Evolutionary conservation across 2,329 filamentous ascomycete genomes (phyloP).

Genomic region (Chrysosporium keratinophilum): DNA sequence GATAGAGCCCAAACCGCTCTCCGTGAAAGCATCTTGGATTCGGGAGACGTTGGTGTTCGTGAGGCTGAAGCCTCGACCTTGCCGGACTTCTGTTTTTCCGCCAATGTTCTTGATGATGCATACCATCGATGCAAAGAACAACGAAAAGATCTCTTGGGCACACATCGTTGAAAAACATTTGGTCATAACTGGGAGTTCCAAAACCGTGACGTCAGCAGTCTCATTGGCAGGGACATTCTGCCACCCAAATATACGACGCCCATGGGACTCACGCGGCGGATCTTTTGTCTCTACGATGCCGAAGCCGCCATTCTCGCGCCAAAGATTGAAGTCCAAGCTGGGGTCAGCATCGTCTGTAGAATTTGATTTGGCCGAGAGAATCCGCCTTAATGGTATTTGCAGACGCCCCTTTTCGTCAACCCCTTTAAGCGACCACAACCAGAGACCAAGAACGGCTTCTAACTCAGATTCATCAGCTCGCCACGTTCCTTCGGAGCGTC

Average conservation of each 20-base stretch:
- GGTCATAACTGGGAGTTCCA: constrained; percentile 20
- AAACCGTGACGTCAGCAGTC: constrained; percentile 19
- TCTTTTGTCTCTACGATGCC: constrained; percentile 14
- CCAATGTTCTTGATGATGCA: constrained; percentile 21
- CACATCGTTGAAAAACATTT: constrained; percentile 22
- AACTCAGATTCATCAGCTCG: constrained; percentile 20
- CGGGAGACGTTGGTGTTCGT: constrained; percentile 16
- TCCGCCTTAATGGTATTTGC: too few relatives aligned
- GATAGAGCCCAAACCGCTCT: constrained; percentile 19
- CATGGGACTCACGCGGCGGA: not conserved
- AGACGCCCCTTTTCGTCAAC: too few relatives aligned
- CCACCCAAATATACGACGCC: constrained; percentile 4
- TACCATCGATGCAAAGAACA: constrained; percentile 15
- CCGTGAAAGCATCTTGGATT: constrained; percentile 24
- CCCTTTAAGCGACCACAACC: constrained; percentile 24
- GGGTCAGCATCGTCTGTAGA: too few relatives aligned
- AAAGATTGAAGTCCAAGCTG: constrained; percentile 9
- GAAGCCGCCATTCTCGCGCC: constrained; percentile 1
- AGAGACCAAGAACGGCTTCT: constrained; percentile 28
- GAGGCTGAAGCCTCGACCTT: constrained; percentile 15
- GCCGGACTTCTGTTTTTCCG: constrained; percentile 9
- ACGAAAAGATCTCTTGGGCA: constrained; percentile 27
- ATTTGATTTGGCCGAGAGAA: too few relatives aligned
- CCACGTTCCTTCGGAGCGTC: constrained; percentile 18
- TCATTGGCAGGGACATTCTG: constrained; percentile 16